A percentile compares a stretch with the other conserved stretches of the same genome.
Conservation (phyloP, 2,329 filamentous ascomycete genomes). For the Phialocephala subalpina region DNA sequence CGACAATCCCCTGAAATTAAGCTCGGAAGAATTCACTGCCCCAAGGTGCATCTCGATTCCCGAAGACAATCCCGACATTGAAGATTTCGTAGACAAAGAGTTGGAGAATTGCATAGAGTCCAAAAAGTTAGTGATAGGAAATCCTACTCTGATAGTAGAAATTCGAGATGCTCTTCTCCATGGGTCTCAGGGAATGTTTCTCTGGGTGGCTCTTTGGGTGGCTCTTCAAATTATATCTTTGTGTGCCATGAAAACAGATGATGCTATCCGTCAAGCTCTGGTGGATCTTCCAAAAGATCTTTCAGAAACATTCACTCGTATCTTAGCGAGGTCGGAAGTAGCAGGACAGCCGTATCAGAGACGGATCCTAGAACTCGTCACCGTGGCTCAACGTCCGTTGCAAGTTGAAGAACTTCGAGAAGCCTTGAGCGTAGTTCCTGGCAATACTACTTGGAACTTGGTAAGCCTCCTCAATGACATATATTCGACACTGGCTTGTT, state of each 20-base stretch:
- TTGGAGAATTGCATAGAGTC: slow-evolving; percentile 36
- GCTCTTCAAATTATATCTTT: slow-evolving; percentile 47
- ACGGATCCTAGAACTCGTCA: slow-evolving; percentile 45
- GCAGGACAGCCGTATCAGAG: slow-evolving; percentile 41
- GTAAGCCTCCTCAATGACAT: slow-evolving; percentile 40
- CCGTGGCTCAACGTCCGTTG: slow-evolving; percentile 42
- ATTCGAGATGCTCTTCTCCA: slow-evolving; percentile 17
- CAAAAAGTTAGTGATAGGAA: slow-evolving; percentile 33
- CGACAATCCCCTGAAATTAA: too few relatives aligned
- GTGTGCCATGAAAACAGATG: slow-evolving; percentile 47
- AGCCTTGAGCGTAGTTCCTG: slow-evolving; percentile 48
- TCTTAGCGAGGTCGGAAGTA: too few relatives aligned
- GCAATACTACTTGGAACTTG: slow-evolving; percentile 41
- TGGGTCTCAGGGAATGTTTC: slow-evolving; percentile 48
- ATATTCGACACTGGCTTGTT: slow-evolving; percentile 39
- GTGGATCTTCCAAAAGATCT: slow-evolving; percentile 44
- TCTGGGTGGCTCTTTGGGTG: slow-evolving; percentile 48
- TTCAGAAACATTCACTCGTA: slow-evolving; percentile 44
- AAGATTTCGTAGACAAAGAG: slow-evolving; percentile 41
- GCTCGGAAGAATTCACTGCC: too few relatives aligned
- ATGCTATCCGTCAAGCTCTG: slow-evolving; percentile 45
- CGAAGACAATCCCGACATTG: slow-evolving; percentile 38
- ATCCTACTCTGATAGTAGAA: slow-evolving; percentile 39
- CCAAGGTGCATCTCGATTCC: slow-evolving; percentile 34
- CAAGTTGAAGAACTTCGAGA: slow-evolving; percentile 48